These are phyloP conservation scores for Tulasnella calospora DNA, from an alignment of 768 basidiomycete genomes.

Conservation along the genomic window DNA sequence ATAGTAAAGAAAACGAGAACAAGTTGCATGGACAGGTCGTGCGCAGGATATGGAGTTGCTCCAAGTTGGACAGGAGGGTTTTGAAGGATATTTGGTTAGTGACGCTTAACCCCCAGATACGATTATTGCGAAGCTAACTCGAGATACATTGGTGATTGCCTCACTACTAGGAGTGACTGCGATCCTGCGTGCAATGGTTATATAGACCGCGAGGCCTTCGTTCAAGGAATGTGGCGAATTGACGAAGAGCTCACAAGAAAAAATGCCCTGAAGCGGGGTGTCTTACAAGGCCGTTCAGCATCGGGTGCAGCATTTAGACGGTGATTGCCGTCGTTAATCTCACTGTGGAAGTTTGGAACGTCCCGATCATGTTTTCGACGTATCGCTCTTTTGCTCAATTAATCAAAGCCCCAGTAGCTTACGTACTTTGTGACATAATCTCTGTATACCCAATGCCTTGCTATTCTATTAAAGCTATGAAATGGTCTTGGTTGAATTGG, in stretches of 20 bases:
- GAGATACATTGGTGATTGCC: not conserved
- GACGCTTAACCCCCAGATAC: not conserved
- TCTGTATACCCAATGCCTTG: not conserved
- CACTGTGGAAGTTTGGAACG: not conserved
- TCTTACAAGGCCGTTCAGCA: not conserved
- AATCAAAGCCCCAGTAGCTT: not conserved
- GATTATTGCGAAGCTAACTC: not conserved
- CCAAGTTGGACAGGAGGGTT: constrained; percentile 49
- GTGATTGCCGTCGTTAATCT: not conserved
- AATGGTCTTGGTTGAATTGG: not conserved
- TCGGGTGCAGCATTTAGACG: not conserved
- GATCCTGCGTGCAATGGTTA: constrained; percentile 52
- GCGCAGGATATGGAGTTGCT: constrained; percentile 58
- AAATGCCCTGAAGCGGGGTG: not conserved
- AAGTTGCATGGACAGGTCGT: constrained; percentile 55
- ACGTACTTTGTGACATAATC: not conserved
- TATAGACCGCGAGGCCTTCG: constrained; percentile 63
- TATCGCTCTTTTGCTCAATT: not conserved
- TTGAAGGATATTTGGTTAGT: constrained; percentile 64
- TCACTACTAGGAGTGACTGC: constrained; percentile 58
- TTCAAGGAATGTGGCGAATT: constrained; percentile 79
- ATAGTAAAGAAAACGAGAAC: constrained; percentile 34
- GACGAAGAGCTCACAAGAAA: constrained; percentile 74
- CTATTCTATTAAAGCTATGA: not conserved
- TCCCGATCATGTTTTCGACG: not conserved